Conservation (phyloP, 2,329 filamentous ascomycete species). For the Paraconiothyrium sp. region DNA sequence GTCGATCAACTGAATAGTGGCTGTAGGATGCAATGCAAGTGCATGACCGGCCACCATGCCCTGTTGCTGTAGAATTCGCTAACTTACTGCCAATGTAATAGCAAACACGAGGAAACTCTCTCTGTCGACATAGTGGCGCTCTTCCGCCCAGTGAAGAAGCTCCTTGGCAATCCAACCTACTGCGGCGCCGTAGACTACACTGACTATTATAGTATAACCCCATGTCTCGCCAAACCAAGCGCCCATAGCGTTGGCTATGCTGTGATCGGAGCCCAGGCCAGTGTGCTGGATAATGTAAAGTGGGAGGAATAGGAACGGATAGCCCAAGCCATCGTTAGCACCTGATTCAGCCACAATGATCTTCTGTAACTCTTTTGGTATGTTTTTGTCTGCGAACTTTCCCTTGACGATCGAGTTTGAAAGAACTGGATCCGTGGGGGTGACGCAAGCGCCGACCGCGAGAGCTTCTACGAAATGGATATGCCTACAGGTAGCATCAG, state of each 20-base stretch:
- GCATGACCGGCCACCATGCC: neutral
- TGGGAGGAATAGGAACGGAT: slow-evolving; percentile 86
- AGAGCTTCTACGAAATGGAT: slow-evolving; percentile 80
- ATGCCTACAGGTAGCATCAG: slow-evolving; percentile 37
- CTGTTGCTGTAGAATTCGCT: neutral
- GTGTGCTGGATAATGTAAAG: slow-evolving; percentile 84
- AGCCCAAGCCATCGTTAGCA: slow-evolving; percentile 88
- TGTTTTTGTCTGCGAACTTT: slow-evolving; percentile 90
- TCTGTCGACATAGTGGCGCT: slow-evolving; percentile 81
- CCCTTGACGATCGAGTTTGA: slow-evolving; percentile 93
- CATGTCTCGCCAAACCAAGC: slow-evolving; percentile 88
- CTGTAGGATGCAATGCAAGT: neutral
- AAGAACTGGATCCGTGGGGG: slow-evolving; percentile 87
- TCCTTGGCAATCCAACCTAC: slow-evolving; percentile 86
- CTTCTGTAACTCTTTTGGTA: slow-evolving; percentile 81
- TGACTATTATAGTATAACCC: slow-evolving; percentile 83
- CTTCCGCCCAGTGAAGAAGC: slow-evolving; percentile 83
- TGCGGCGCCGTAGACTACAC: slow-evolving; percentile 76
- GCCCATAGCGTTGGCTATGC: slow-evolving; percentile 73
- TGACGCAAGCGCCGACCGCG: slow-evolving; percentile 85
- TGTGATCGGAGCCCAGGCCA: slow-evolving; percentile 59
- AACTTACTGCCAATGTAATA: slow-evolving; percentile 76
- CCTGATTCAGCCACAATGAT: slow-evolving; percentile 76
- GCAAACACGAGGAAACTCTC: slow-evolving; percentile 91
- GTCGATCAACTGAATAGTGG: neutral